Evolutionary conservation across 176 grass and related monocot genomes (phyloP), one percentile per base, ranked within the genome.

Genomic region (Zizania latifolia): DNA sequence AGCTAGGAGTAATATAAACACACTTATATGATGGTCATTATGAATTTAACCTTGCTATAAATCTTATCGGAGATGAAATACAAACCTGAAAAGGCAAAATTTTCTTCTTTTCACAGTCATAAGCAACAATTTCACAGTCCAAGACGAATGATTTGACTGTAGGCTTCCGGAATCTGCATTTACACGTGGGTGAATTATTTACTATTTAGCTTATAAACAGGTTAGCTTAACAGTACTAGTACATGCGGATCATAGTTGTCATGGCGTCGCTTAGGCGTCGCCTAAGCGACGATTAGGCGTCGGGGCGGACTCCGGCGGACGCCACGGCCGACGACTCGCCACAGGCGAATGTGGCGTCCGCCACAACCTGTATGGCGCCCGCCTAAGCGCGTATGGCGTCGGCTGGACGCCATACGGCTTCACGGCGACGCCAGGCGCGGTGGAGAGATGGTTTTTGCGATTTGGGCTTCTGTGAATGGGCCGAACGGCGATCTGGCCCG

Each of bases 101-200:
- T 82, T 78, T 92, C 70, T 91, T 34, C 31, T 94, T 99, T 78
- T 94, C 95, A 62, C 54, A 54, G 74, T 99, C 91, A 77, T 88
- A 99, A 58, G 95, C 95, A 83, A 99, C 91, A 65, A 99, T 94
- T 76, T 99, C 91, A 73, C 91, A 99, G 66, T 99, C 95, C 75
- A 99, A 76, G 63, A 99, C 91, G 88, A 99, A 99, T 26, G 95
- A 92, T 62, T 92, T 94, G 44, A 88, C 89, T 53, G 75, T 81
- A 77, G 86, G 30, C 63, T 99, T 99, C 60, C 84, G 89, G 70
- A 99, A 92, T 88, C 95, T 99, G 81, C 84, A 82, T 71, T 79
- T 41, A 69, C 53, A 77, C 77, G 78, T 15, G 19, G 51, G 10
- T 30, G 60, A 0, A 41, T 34, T 72, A 48, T 33, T 55, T 28